phyloP scores from a whole-genome alignment of 371 early-diverging fungal species.

The Fennellomyces sp. region DNA sequence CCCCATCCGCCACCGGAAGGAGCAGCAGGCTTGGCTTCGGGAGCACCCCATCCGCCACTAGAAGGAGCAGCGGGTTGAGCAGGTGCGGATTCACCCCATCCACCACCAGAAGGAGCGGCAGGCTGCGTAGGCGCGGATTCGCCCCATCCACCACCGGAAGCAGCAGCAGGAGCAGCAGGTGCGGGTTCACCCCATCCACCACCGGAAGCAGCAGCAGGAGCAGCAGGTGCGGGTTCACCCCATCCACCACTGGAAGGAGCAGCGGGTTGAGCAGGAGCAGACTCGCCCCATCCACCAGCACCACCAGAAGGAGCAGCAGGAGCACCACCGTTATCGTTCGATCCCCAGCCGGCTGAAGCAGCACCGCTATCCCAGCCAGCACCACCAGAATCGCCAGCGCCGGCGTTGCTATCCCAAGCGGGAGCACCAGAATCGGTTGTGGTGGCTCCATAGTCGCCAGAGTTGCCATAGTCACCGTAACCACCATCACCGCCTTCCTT shows the following conservation, averaged over 20 bases:
- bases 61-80: constrained; percentile 26
- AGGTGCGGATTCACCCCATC: constrained; percentile 20
- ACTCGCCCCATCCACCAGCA: constrained; percentile 17
- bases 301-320: constrained; percentile 19
- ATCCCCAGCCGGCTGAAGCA: constrained; percentile 28
- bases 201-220: constrained; percentile 20
- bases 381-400: constrained; percentile 19
- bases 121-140: constrained; percentile 18
- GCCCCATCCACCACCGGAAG: constrained; percentile 19
- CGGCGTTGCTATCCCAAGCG: constrained; percentile 12
- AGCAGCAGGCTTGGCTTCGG: constrained; percentile 12
- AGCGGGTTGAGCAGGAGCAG: constrained; percentile 16
- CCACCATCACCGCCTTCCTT: constrained; percentile 48
- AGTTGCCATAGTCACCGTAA: constrained; percentile 22
- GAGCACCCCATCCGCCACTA: constrained; percentile 30
- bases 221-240: constrained; percentile 16
- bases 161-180: constrained; percentile 18
- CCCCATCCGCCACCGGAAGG: constrained; percentile 21
- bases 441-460: constrained; percentile 19
- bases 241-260: constrained; percentile 18
- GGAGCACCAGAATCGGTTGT: constrained; percentile 12
- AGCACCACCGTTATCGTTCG: constrained; percentile 13
- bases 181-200: constrained; percentile 42
- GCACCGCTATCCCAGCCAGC: constrained; percentile 30
- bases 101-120: constrained; percentile 23